A percentile compares a stretch with the other conserved stretches of the same genome.
Evolutionary conservation across 495 filamentous ascomycete genomes (phyloP).

Genomic region (Penicillium dipodomyicola): DNA sequence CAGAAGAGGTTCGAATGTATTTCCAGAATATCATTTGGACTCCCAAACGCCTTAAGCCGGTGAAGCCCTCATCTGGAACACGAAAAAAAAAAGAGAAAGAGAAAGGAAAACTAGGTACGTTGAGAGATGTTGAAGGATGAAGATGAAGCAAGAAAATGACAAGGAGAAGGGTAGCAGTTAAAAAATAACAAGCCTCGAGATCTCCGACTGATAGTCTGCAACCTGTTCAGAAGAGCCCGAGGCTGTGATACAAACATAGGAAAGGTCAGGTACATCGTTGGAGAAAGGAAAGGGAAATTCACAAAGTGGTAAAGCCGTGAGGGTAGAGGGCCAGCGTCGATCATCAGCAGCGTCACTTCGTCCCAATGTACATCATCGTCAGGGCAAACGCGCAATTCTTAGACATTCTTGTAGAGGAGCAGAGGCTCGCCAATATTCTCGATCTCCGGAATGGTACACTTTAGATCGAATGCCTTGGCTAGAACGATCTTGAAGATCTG

Average conservation of each 20-base stretch:
- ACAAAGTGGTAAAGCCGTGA: conserved; percentile 20
- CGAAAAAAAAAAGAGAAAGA: conserved; percentile 6
- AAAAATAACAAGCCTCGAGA: conserved; percentile 12
- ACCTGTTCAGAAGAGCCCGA: not conserved
- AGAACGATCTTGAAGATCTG: conserved; percentile 99
- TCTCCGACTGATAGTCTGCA: not conserved
- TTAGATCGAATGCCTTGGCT: conserved; percentile 96
- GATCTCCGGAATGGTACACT: conserved; percentile 98
- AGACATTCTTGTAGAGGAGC: conserved; percentile 83
- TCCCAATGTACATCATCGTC: conserved; percentile 44
- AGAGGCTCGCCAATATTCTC: conserved; percentile 97
- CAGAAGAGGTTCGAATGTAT: conserved; percentile 13
- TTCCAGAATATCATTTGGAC: conserved; percentile 22
- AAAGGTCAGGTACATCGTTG: conserved; percentile 27
- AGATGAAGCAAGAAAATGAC: conserved; percentile 12
- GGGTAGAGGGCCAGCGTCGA: conserved; percentile 32
- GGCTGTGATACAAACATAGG: conserved; percentile 13
- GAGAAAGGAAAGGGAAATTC: conserved; percentile 19
- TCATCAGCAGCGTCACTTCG: conserved; percentile 42
- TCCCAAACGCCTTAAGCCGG: conserved; percentile 27
- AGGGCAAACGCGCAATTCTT: conserved; percentile 21
- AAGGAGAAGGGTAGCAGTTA: conserved; percentile 13
- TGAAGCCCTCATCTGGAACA: conserved; percentile 24
- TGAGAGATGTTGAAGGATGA: conserved; percentile 12
- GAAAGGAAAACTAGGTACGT: conserved; percentile 23